phyloP scores from a whole-genome alignment of 1,284 basidiomycete species.

The Cryptococcus wingfieldii region DNA sequence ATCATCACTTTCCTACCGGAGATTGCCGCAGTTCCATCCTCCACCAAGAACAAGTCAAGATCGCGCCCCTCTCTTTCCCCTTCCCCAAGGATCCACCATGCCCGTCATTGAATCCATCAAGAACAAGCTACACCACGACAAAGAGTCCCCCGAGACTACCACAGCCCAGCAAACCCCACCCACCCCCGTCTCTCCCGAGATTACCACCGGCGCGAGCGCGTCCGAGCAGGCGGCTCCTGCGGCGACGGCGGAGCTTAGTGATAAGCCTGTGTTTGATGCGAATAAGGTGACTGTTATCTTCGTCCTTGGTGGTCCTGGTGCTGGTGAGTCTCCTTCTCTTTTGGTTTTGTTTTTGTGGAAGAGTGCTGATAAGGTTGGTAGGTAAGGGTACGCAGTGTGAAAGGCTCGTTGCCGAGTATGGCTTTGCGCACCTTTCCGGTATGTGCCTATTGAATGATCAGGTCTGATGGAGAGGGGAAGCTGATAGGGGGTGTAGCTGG shows the following conservation, averaged over 20 bases:
- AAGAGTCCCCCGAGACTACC: conserved; percentile 5
- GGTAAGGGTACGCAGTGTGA: conserved; percentile 97
- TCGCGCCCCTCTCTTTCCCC: too few species aligned
- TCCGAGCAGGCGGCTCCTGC: neutral
- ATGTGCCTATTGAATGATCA: conserved; percentile 14
- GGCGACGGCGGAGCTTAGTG: conserved; percentile 8
- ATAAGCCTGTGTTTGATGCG: conserved; percentile 61
- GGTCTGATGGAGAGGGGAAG: neutral
- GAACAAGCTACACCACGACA: conserved; percentile 45
- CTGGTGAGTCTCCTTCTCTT: conserved; percentile 56
- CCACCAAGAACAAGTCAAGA: too few species aligned
- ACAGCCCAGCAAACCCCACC: conserved; percentile 9
- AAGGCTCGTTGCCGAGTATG: conserved; percentile 79
- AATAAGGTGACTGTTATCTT: conserved; percentile 83
- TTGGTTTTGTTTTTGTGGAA: neutral
- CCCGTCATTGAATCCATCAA: conserved; percentile 56
- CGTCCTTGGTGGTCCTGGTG: conserved; percentile 95
- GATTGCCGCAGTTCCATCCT: too few species aligned
- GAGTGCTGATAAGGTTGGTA: conserved; percentile 36
- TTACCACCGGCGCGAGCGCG: conserved; percentile 4
- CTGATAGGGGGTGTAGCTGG: conserved; percentile 61
- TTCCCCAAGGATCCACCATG: conserved; percentile 27
- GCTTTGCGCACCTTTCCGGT: conserved; percentile 94
- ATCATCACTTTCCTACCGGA: too few species aligned
- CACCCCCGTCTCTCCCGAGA: conserved; percentile 2